phyloP scores from a whole-genome alignment of 192 early-diverging fungal genomes.

The Entomortierella lignicola region DNA sequence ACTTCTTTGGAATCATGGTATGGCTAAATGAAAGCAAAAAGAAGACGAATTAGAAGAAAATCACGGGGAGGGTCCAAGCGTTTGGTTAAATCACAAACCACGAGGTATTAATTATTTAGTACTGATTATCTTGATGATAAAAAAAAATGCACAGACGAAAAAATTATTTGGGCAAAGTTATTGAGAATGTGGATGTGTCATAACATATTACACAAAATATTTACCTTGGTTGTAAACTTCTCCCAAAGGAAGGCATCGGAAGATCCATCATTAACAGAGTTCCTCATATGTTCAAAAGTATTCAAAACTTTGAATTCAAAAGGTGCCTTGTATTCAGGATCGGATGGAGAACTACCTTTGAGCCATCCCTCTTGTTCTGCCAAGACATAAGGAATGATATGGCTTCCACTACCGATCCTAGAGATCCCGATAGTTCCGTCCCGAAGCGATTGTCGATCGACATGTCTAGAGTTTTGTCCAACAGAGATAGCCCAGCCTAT shows the following conservation, averaged over 20 bases:
- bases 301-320: conserved; percentile 80
- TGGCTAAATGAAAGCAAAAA: conserved; percentile 41
- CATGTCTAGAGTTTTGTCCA: conserved; percentile 59
- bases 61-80: too few species aligned
- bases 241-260: conserved; percentile 93
- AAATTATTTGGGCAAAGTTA: too few species aligned
- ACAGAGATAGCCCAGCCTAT: conserved; percentile 77
- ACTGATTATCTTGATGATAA: too few species aligned
- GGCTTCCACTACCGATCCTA: conserved; percentile 82
- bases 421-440: conserved; percentile 68
- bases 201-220: neutral
- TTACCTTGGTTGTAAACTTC: conserved; percentile 86
- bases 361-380: conserved; percentile 77
- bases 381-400: conserved; percentile 76
- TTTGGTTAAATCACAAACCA: too few species aligned
- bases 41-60: too few species aligned
- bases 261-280: conserved; percentile 69
- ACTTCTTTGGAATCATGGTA: conserved; percentile 79
- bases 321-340: conserved; percentile 39
- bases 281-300: conserved; percentile 77
- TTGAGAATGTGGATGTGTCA: neutral
- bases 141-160: too few species aligned
- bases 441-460: conserved; percentile 50
- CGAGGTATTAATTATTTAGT: too few species aligned
- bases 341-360: conserved; percentile 11